Conservation (phyloP, 306 rosid genomes). For the Crotalaria pallida region DNA sequence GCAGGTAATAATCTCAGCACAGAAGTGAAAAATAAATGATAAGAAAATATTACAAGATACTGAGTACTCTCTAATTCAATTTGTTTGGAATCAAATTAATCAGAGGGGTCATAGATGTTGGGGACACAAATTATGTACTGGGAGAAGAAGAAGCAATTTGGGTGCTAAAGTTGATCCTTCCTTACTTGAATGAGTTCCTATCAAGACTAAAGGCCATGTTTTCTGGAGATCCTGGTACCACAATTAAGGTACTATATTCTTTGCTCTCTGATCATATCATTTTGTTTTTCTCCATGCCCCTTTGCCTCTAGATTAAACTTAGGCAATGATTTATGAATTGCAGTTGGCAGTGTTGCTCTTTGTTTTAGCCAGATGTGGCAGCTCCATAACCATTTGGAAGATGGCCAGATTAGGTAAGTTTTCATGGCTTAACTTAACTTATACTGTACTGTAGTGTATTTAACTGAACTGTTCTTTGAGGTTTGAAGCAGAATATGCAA, state of each 20-base stretch:
- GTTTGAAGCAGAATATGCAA: slow-evolving; percentile 4
- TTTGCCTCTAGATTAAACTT: neutral
- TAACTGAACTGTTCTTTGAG: too few relatives aligned
- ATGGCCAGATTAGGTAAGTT: slow-evolving; percentile 54
- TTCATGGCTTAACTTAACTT: neutral
- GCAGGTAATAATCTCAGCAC: slow-evolving; percentile 40
- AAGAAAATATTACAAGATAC: neutral
- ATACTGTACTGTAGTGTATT: too few relatives aligned
- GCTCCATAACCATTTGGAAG: slow-evolving; percentile 77
- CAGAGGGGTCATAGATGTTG: slow-evolving; percentile 49
- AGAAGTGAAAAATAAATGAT: neutral
- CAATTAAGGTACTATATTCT: slow-evolving; percentile 59
- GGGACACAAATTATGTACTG: slow-evolving; percentile 39
- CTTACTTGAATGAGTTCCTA: slow-evolving; percentile 65
- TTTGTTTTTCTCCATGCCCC: neutral
- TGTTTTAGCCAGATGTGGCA: slow-evolving; percentile 80
- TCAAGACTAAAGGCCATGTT: slow-evolving; percentile 61
- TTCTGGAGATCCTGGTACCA: slow-evolving; percentile 77
- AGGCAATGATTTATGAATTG: slow-evolving; percentile 8
- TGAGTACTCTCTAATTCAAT: neutral
- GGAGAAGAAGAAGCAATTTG: slow-evolving; percentile 79
- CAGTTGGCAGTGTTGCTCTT: slow-evolving; percentile 73
- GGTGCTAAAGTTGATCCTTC: slow-evolving; percentile 54
- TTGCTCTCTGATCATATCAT: neutral
- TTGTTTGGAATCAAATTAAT: slow-evolving; percentile 14